Evolutionary conservation across 768 basidiomycete species (phyloP), one percentile per base, ranked within the genome.

Genomic region (Aureoboletus auriporus): DNA sequence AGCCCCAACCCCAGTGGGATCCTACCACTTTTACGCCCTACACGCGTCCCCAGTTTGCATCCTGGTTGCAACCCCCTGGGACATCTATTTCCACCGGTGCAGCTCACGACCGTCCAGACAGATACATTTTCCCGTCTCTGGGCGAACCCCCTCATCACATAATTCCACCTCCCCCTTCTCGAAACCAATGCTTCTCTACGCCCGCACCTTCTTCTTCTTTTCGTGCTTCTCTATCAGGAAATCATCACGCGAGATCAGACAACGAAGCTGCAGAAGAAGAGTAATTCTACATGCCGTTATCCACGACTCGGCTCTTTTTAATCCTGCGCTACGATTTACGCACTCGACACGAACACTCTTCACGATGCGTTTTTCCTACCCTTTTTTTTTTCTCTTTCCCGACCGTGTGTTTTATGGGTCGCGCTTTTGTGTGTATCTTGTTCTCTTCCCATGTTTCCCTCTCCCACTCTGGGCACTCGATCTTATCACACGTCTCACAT

Each of bases 1-100:
- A 86, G 60, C 86, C 85, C 3, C 69, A 68, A 44, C 84, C 84
- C 1, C 83, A 79, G 44, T 86, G 85, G 84, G 78, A 83, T 47
- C 70, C 66, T 36, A 63, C 69, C 3, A 58, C 71, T 0, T 76
- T 74, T 59, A 49, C 61, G 23, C 61, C 73, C 8, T 56, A 62
- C 51, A 69, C 72, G 6, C 63, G 73, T 53, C 69, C 69, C 50
- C 56, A 68, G 54, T 52, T 73, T 61, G 44, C 67, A 41, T 57
- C 66, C 28, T 58, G 64, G 63, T 57, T 73, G 33, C 46, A 56
- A 34, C 61, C 62, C 61, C 50, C 49, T 28, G 56, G 60, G 50
- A 34, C 61, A 37, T 49, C 48, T 61, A 46, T 53, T 48, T 52
- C 56, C 50, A 29, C 62, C 41, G 26, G 35, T 46, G 40, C 47